phyloP scores from a whole-genome alignment of 2,329 filamentous ascomycete species.

The Intubia oerlemansii region DNA sequence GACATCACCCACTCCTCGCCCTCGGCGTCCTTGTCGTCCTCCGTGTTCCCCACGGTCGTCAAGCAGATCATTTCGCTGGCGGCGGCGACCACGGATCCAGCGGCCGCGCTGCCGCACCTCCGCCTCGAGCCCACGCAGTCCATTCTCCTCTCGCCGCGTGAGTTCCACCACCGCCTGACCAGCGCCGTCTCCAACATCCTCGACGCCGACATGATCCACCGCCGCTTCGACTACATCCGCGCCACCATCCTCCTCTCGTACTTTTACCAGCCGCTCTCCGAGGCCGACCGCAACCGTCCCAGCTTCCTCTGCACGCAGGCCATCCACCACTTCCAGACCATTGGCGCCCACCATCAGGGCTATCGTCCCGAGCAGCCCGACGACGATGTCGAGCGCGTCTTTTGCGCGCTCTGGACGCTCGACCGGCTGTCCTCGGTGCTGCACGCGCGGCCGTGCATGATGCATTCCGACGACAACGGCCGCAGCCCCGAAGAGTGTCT shows the following conservation, averaged over 20 bases:
- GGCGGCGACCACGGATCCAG: conserved; percentile 23
- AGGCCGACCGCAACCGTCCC: conserved; percentile 31
- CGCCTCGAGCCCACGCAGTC: conserved; percentile 19
- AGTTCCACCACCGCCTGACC: conserved; percentile 26
- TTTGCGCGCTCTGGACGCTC: conserved; percentile 38
- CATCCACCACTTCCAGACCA: conserved; percentile 33
- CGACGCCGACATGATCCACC: conserved; percentile 29
- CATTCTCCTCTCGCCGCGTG: conserved; percentile 20
- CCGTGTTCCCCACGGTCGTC: conserved; percentile 21
- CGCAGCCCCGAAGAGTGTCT: conserved; percentile 29
- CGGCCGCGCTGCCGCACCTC: conserved; percentile 19
- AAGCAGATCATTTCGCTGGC: conserved; percentile 33
- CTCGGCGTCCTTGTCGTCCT: conserved; percentile 8
- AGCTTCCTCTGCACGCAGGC: conserved; percentile 30
- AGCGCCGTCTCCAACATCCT: conserved; percentile 26
- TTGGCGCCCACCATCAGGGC: conserved; percentile 30
- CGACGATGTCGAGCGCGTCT: conserved; percentile 25
- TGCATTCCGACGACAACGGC: conserved; percentile 39
- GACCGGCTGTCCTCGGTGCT: conserved; percentile 37
- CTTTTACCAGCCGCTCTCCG: conserved; percentile 33
- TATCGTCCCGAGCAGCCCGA: conserved; percentile 13
- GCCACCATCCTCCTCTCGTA: conserved; percentile 31
- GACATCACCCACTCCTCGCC: background rate
- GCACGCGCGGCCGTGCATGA: conserved; percentile 35
- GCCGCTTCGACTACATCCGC: conserved; percentile 32